phyloP scores from a whole-genome alignment of 805 yeast species.

The Metschnikowia koreensis region DNA sequence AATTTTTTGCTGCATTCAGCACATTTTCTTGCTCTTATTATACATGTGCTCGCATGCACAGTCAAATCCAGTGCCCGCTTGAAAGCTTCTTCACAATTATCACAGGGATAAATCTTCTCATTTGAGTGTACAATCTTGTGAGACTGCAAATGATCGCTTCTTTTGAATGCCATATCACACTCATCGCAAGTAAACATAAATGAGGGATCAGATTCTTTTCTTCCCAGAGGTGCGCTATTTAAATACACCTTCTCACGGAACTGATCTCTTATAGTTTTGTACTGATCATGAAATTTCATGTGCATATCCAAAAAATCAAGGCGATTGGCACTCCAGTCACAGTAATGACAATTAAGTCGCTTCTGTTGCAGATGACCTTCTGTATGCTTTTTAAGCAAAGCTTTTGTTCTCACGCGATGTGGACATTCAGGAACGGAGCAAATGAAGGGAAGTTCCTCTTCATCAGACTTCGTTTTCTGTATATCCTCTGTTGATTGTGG shows the following conservation, averaged over 20 bases:
- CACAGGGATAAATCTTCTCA: not conserved
- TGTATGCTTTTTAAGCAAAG: not conserved
- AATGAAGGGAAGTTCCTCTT: not conserved
- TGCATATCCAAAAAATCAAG: constrained; percentile 1
- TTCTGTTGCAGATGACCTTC: not conserved
- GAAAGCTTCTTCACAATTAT: not conserved
- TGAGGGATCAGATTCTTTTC: not conserved
- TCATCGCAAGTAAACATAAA: not conserved
- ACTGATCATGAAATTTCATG: not conserved
- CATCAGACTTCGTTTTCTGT: not conserved
- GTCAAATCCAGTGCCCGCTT: not conserved
- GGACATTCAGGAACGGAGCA: not conserved
- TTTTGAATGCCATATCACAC: not conserved
- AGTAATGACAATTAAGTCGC: constrained; percentile 1
- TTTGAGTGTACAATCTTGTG: constrained; percentile 1
- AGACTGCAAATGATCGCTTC: not conserved
- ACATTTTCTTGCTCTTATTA: not conserved
- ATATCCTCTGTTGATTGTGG: too few relatives aligned
- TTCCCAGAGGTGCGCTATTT: not conserved
- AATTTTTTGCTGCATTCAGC: not conserved
- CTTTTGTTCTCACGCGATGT: not conserved
- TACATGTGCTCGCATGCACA: not conserved
- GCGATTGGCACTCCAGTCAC: constrained; percentile 3
- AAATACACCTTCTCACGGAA: not conserved
- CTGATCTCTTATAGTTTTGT: not conserved